Evolutionary conservation across 352 stramenopile genomes (phyloP), one percentile per base, ranked within the genome.

Genomic region (Phytophthora vignae): DNA sequence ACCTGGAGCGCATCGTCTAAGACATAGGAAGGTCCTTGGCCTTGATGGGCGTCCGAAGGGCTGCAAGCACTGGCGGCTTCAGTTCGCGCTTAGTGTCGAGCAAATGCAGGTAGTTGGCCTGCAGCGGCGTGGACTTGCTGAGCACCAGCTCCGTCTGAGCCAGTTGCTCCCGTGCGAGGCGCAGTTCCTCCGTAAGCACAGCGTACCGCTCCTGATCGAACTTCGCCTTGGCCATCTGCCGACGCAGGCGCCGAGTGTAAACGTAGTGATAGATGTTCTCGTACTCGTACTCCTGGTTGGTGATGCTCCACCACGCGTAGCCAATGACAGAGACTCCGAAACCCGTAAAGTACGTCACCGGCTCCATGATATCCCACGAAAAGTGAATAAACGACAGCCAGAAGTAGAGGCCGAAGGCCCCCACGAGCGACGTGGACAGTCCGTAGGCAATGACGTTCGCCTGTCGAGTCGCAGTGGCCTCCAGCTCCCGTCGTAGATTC

Each of bases 341-440:
- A 31, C 89, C 90, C 11, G 87, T 95, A 64, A 96, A 95, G 76
- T 97, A 97, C 68, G 88, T 97, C 67, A 97, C 88, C 0, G 90
- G 90, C 67, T 97, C 90, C 90, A 97, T 97, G 61, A 96, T 97
- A 67, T 96, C 88, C 90, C 88, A 97, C 54, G 88, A 95, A 60
- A 95, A 94, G 71, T 97, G 84, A 67, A 96, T 91, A 69, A 96
- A 96, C 57, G 87, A 90, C 33, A 97, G 79, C 85, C 86, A 97
- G 31, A 93, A 94, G 80, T 97, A 97, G 19, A 95, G 77, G 1
- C 85, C 85, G 38, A 94, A 93, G n/a, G 79, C 84, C 54, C 87
- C 87, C 1, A 94, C 84, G 10, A 96, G 82, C 44, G 79, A 77
- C 31, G 77, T 83, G 10, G 85, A 91, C 33, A 93, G 67, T 29